Base-by-base conservation (phyloP, 768 basidiomycete species). In the Suillus variegatus region DNA sequence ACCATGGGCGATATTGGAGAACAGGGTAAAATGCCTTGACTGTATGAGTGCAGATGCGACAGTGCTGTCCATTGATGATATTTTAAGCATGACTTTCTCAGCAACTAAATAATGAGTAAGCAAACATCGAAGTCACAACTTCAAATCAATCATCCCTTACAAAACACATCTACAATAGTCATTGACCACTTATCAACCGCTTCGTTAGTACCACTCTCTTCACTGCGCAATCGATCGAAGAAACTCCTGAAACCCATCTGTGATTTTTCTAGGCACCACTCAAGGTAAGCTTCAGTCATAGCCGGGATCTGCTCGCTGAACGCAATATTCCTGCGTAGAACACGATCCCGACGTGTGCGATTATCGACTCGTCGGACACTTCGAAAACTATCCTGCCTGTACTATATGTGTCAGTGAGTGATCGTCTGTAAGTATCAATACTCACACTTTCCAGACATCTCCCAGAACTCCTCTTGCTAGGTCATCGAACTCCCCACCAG, bases 11-110 rank as follows among this genome's bases (percentile, higher is more conserved):
- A 18, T n/a, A 64, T 60, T 5, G 65, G 65, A 2, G 62, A 66
- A 25, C 65, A 66, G 7, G 65, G 65, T n/a, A 66, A 25, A 4
- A 66, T 1, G 6, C 65, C 65, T 46, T 64, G 65, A 38, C n/a
- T 62, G n/a, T 3, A 64, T 20, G 22, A 66, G 46, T 4, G 62
- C 63, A 16, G 62, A 66, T n/a, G 56, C 46, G 18, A 64, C 3
- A 0, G 41, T 43, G 12, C 6, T 0, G 16, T 43, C 16, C 2
- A 4, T 43, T 4, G 16, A 43, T n/a, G 35, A 36, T 52, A 25
- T n/a, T n/a, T n/a, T n/a, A n/a, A n/a, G n/a, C n/a, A n/a, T n/a
- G n/a, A 35, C 44, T 40, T 35, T 35, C 28, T 32, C 55, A 56
- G 38, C 10, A 14, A 9, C 32, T 56, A 10, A 6, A 28, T 2